Conservation (phyloP, 1,284 basidiomycete species). For the Microbotryum silenes-acaulis region DNA sequence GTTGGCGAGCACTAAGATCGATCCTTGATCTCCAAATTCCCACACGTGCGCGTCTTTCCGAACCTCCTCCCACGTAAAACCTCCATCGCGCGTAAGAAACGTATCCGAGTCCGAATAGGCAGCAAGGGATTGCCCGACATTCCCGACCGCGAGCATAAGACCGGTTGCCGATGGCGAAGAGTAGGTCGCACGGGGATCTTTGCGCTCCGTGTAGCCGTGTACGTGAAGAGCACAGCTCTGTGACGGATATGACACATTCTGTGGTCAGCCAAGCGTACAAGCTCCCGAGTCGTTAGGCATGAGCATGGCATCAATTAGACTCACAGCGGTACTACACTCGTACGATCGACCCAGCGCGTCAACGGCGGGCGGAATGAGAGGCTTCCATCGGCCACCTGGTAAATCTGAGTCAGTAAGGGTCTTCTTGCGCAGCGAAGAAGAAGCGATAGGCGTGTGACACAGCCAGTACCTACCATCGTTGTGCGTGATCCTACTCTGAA, state of each 20-base stretch:
- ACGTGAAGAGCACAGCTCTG: constrained; percentile 80
- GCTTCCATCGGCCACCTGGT: constrained; percentile 75
- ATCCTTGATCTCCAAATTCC: constrained; percentile 97
- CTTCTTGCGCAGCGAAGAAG: constrained; percentile 52
- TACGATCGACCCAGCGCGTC: constrained; percentile 76
- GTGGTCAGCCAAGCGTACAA: constrained; percentile 19
- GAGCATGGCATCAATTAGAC: constrained; percentile 45
- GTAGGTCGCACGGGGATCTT: constrained; percentile 81
- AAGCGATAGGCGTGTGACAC: constrained; percentile 45
- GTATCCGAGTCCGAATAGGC: constrained; percentile 84
- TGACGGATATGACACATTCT: background rate
- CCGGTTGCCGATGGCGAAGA: constrained; percentile 86
- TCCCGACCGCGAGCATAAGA: constrained; percentile 93
- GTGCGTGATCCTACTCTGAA: constrained; percentile 86
- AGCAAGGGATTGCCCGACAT: constrained; percentile 75
- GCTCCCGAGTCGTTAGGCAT: no score
- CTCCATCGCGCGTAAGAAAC: constrained; percentile 91
- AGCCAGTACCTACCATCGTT: constrained; percentile 87
- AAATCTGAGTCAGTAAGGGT: background rate
- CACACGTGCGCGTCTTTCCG: constrained; percentile 96
- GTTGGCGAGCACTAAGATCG: constrained; percentile 84
- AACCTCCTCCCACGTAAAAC: constrained; percentile 97
- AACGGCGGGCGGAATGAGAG: constrained; percentile 59
- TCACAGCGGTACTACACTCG: constrained; percentile 61
- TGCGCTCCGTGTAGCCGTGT: constrained; percentile 91